phyloP scores from a whole-genome alignment of 2,329 filamentous ascomycete species.

The Endocalyx cinctus region DNA sequence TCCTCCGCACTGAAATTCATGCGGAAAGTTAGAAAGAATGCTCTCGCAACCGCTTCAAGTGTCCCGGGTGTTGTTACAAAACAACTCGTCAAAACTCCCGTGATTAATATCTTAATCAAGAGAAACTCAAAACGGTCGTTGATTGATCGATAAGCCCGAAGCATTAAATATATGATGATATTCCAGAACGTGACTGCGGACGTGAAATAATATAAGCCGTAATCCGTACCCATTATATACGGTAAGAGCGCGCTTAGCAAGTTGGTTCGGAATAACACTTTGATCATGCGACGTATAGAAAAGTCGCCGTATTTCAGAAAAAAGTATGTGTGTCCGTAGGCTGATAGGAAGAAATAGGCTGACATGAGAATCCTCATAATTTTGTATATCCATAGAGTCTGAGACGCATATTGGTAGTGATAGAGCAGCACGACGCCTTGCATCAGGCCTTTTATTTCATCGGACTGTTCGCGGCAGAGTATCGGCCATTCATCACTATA shows the following conservation, averaged over 20 bases:
- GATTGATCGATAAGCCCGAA: no score
- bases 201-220: slow-evolving; percentile 55
- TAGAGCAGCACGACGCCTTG: slow-evolving; percentile 51
- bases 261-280: slow-evolving; percentile 54
- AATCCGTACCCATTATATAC: slow-evolving; percentile 52
- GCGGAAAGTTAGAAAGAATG: slow-evolving; percentile 37
- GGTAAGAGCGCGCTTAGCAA: slow-evolving; percentile 48
- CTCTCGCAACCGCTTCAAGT: slow-evolving; percentile 35
- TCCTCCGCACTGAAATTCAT: slow-evolving; percentile 45
- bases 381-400: slow-evolving; percentile 47
- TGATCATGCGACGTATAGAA: slow-evolving; percentile 46
- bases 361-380: slow-evolving; percentile 50
- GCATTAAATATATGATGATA: slow-evolving; percentile 48
- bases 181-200: slow-evolving; percentile 60
- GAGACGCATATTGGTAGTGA: slow-evolving; percentile 52
- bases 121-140: no score
- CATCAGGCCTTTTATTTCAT: slow-evolving; percentile 66
- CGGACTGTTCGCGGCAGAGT: slow-evolving; percentile 51
- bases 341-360: slow-evolving; percentile 58
- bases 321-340: slow-evolving; percentile 57
- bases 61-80: slow-evolving; percentile 31
- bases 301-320: slow-evolving; percentile 54
- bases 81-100: slow-evolving; percentile 33
- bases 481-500: slow-evolving; percentile 32
- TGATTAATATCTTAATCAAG: slow-evolving; percentile 42